Conservation (phyloP, 306 rosid species). For the Begonia masoniana region DNA sequence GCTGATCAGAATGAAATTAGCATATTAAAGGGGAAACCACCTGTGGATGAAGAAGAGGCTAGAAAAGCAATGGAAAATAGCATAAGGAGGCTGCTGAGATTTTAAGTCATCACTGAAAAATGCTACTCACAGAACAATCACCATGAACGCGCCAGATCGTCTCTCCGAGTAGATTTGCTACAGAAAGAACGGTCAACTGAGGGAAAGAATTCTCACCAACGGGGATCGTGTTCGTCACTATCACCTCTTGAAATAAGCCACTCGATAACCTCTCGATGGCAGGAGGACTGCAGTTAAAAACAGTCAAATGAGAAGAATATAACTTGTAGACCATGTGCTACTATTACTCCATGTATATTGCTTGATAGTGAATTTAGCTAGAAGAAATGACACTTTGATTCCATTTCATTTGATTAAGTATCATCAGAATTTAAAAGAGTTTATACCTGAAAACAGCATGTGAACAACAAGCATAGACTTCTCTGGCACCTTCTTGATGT, state of each 20-base stretch:
- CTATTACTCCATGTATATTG: no score
- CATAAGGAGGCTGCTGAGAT: background rate
- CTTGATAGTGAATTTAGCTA: no score
- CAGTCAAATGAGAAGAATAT: no score
- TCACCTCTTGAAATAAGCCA: conserved; percentile 93
- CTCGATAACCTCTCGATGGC: conserved; percentile 87
- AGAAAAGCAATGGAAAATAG: background rate
- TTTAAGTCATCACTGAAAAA: conserved; percentile 36
- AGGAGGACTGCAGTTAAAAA: conserved; percentile 61
- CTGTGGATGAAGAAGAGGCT: background rate
- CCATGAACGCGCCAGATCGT: conserved; percentile 99
- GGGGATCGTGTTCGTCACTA: conserved; percentile 84
- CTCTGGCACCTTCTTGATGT: conserved; percentile 94
- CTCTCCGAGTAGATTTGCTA: conserved; percentile 95
- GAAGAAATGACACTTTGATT: no score
- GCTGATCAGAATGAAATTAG: background rate
- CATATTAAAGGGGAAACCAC: background rate
- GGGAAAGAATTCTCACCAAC: conserved; percentile 80
- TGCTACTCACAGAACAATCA: conserved; percentile 94
- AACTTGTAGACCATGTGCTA: no score
- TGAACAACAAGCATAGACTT: conserved; percentile 94
- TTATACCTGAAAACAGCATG: conserved; percentile 90
- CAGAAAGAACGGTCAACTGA: conserved; percentile 80
- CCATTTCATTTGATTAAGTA: no score
- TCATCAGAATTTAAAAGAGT: background rate